Evolutionary conservation across 225 moss, liverwort and hornwort genomes (phyloP).

Genomic region (Bryoerythrophyllum caledonicum): DNA sequence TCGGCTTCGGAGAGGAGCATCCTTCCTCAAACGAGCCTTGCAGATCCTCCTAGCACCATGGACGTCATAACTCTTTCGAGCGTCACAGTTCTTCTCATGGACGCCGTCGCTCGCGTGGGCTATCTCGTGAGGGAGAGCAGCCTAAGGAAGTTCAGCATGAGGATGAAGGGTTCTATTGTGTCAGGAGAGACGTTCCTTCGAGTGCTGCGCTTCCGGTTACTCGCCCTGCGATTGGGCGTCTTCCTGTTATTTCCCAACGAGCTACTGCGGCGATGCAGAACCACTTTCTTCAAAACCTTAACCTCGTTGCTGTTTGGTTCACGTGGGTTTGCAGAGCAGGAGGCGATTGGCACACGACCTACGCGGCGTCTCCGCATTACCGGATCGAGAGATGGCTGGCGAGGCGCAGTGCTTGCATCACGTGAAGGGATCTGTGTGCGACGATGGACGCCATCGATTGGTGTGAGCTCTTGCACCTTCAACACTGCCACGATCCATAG

Average conservation of each 20-base stretch:
- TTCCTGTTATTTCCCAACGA: constrained; percentile 40
- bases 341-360: no score
- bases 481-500: no score
- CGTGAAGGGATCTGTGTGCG: no score
- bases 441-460: no score
- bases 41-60: constrained; percentile 10
- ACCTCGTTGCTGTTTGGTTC: no score
- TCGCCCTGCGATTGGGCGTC: constrained; percentile 47
- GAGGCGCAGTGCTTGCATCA: no score
- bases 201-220: constrained; percentile 48
- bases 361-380: no score
- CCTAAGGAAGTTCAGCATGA: constrained; percentile 32
- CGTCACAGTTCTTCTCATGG: constrained; percentile 37
- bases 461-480: no score
- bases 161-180: no score
- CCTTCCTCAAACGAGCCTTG: constrained; percentile 33
- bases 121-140: constrained; percentile 35
- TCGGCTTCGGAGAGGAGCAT: constrained; percentile 54
- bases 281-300: no score
- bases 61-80: constrained; percentile 33
- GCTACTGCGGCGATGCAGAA: constrained; percentile 36
- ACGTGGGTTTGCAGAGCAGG: no score
- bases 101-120: constrained; percentile 24
- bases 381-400: no score
- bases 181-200: constrained; percentile 44